Evolutionary conservation across 768 basidiomycete species (phyloP), one percentile per base, ranked within the genome.

Genomic region (Leccinum truebloodii): DNA sequence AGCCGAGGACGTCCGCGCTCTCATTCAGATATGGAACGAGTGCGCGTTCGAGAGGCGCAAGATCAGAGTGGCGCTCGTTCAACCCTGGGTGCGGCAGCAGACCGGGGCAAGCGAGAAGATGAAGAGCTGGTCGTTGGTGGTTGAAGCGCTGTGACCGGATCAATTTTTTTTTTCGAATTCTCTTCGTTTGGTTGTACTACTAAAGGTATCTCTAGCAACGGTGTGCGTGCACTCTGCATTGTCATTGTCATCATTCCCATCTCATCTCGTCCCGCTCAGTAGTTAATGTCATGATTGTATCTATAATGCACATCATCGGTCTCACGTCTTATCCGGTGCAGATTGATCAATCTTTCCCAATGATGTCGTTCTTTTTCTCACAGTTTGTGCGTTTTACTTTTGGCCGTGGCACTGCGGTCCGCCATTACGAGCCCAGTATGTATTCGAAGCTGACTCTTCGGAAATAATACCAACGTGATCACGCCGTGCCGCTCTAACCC

Each of bases 21-120:
- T 73, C 32, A 49, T 73, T 10, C 48, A 59, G 18, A 59, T 75
- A 14, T 73, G 72, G 72, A 73, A 75, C 24, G 63, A 73, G 56
- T 69, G 72, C 59, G 72, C 72, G 5, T 69, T 73, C 13, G 72
- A 75, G 60, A 65, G 72, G 32, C 72, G 72, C 37, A 73, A 72
- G 58, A 57, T 73, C 48, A 58, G 59, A 7, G 70, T 65, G 28
- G 57, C 51, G 16, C 64, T 75, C 26, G 12, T 46, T 46, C 44
- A 6, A 20, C 3, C 44, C 18, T 46, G 44, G 20, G 20, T 46
- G 3, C n/a, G 44, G 6, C 44, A 46, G n/a, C 41, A 44, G 20
- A 46, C 35, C 28, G 60, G 55, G 20, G n/a, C 22, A n/a, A 58
- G 46, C n/a, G 26, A 46, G 16, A 65, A 22, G 59, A 55, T 20